Evolutionary conservation across 1,139 yeast species (phyloP).

Genomic region (Arxiozyma slooffiae): DNA sequence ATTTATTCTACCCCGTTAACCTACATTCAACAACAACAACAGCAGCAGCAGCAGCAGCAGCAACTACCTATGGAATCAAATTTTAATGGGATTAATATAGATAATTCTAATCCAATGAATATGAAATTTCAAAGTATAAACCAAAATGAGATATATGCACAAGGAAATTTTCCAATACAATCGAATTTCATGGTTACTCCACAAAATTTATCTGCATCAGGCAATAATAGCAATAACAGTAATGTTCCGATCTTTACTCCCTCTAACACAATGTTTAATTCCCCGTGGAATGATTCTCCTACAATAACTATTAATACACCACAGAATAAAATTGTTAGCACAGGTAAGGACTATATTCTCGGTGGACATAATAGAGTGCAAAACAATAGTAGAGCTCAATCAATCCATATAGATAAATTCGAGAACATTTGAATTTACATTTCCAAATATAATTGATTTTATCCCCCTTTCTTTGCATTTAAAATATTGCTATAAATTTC

Average conservation of each 20-base stretch:
- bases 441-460: not conserved
- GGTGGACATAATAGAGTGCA: conserved; percentile 27
- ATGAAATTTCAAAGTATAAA: not conserved
- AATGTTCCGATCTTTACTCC: not conserved
- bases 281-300: conserved; percentile 10
- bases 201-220: not conserved
- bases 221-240: not conserved
- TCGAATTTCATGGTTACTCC: not conserved
- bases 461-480: not conserved
- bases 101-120: not conserved
- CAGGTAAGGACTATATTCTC: conserved; percentile 29
- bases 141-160: not conserved
- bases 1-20: not conserved
- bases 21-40: not conserved
- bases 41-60: too few species aligned
- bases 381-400: conserved; percentile 29
- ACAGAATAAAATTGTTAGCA: conserved; percentile 20
- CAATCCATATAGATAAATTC: conserved; percentile 30
- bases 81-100: not conserved
- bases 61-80: not conserved
- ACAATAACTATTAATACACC: conserved; percentile 1
- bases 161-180: not conserved
- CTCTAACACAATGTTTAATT: not conserved
- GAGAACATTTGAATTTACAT: conserved; percentile 7
- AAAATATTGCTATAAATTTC: too few species aligned